Conservation (phyloP, 192 early-diverging fungal genomes). For the Coemansia sp. region DNA sequence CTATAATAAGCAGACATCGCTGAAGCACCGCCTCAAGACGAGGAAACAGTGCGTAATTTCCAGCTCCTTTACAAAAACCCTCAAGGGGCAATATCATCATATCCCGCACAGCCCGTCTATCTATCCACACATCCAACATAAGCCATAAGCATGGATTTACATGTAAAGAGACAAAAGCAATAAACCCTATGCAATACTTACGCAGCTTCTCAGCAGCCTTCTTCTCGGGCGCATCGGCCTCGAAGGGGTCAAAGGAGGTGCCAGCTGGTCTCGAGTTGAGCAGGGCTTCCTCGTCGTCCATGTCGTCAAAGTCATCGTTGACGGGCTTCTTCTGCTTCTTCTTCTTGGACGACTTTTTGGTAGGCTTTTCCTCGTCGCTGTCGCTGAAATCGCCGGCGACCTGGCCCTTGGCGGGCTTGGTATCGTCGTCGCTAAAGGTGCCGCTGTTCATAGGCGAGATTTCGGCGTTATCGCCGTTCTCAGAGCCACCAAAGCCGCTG, state of each 20-base stretch:
- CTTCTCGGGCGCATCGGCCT: constrained; percentile 55
- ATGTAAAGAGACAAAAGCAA: neutral
- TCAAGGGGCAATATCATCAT: constrained; percentile 18
- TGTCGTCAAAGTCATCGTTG: constrained; percentile 14
- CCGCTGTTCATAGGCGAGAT: neutral
- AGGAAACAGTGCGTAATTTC: constrained; percentile 12
- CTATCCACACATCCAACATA: too few relatives aligned
- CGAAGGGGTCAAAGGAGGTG: constrained; percentile 26
- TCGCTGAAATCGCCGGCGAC: neutral
- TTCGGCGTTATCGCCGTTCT: neutral
- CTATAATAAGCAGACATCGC: constrained; percentile 45
- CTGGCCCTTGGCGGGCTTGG: neutral
- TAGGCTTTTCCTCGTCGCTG: constrained; percentile 6
- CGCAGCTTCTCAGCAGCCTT: constrained; percentile 48
- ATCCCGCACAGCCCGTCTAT: neutral
- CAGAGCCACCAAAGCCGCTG: neutral
- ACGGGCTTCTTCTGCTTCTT: constrained; percentile 16
- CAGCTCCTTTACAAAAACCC: constrained; percentile 4
- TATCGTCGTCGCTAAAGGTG: neutral
- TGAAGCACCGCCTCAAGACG: constrained; percentile 40
- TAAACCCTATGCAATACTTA: constrained; percentile 28
- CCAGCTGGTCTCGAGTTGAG: constrained; percentile 7
- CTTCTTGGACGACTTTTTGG: constrained; percentile 14
- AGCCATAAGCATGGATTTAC: too few relatives aligned
- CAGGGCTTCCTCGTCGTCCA: constrained; percentile 53